Evolutionary conservation across 2,329 filamentous ascomycete species (phyloP), one percentile per base, ranked within the genome.

Genomic region (Mycosphaerella sp.): DNA sequence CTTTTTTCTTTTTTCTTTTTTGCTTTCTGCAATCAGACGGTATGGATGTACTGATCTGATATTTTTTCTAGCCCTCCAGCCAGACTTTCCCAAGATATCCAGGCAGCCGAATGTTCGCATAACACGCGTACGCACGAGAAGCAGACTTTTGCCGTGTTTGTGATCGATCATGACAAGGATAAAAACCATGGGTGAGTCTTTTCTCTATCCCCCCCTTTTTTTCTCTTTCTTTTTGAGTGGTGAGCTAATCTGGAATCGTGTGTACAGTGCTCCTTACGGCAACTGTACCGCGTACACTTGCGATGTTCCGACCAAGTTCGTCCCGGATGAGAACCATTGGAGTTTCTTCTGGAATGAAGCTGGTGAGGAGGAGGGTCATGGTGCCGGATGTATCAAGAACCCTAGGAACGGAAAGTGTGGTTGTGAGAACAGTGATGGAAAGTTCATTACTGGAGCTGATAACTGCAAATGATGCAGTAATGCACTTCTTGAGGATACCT

Each of bases 121-220:
- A 74, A 73, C 64, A 73, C 71, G 1, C 70, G 71, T 36, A 67
- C 66, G 38, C 62, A 62, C 10, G 58, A 61, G 38, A 67, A 56
- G 0, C 68, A 74, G 55, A 74, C 71, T 17, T 74, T 73, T 41
- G 72, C 71, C 40, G 64, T 73, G 48, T 74, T 73, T 64, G 67
- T 64, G 23, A 71, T 68, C 7, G 73, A 78, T 62, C 75, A 77
- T 62, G 59, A 73, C 50, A 75, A 76, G 59, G 74, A 78, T 59
- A 57, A 55, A 21, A 38, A 38, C 10, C 34, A 38, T 38, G 34
- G 34, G 34, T 38, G 12, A 38, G 34, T 38, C 10, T 10, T n/a
- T 11, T 21, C 2, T 21, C 21, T 21, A 21, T 21, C 2, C 21
- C 10, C 34, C 3, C 21, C 10, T 7, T 38, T n/a, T n/a, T 38